phyloP scores from a whole-genome alignment of 2,329 filamentous ascomycete species.

The Arthrobotrys megalospora region DNA sequence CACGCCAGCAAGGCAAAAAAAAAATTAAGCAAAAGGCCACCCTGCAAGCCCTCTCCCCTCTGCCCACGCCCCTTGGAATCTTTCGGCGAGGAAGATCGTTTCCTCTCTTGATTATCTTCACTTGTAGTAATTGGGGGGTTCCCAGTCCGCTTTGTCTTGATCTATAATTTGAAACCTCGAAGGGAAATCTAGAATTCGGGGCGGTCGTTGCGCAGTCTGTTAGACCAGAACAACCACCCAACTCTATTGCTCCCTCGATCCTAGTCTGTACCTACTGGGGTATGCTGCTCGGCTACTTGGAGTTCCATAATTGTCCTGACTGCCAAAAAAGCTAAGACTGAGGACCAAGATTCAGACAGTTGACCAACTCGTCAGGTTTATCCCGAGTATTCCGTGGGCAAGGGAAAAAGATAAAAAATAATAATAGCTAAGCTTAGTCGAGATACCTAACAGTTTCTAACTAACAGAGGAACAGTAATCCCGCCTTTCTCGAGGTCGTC shows the following conservation, averaged over 20 bases:
- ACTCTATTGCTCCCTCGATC: conserved; percentile 34
- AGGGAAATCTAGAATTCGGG: conserved; percentile 9
- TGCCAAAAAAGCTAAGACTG: conserved; percentile 36
- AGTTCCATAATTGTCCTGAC: conserved; percentile 36
- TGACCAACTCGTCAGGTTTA: conserved; percentile 42
- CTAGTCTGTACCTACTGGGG: conserved; percentile 36
- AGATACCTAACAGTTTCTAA: conserved; percentile 36
- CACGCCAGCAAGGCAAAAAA: conserved; percentile 26
- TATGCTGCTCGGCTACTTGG: conserved; percentile 51
- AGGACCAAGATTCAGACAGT: conserved; percentile 41
- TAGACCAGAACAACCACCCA: conserved; percentile 23
- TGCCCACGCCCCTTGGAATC: conserved; percentile 54
- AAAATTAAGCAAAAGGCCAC: conserved; percentile 35
- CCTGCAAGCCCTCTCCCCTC: conserved; percentile 40
- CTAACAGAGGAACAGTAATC: conserved; percentile 31
- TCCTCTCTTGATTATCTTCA: conserved; percentile 39
- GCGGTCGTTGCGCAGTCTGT: conserved; percentile 5
- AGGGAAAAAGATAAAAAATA: conserved; percentile 25
- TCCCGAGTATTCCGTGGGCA: conserved; percentile 52
- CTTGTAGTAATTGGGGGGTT: conserved; percentile 32
- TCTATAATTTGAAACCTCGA: conserved; percentile 27
- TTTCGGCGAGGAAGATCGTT: conserved; percentile 57
- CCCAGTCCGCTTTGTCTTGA: conserved; percentile 14
- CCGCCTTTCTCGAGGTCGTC: conserved; percentile 25
- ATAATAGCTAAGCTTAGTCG: conserved; percentile 26